Evolutionary conservation across 2,329 filamentous ascomycete genomes (phyloP).

Genomic region (Chaetomium strumarium): DNA sequence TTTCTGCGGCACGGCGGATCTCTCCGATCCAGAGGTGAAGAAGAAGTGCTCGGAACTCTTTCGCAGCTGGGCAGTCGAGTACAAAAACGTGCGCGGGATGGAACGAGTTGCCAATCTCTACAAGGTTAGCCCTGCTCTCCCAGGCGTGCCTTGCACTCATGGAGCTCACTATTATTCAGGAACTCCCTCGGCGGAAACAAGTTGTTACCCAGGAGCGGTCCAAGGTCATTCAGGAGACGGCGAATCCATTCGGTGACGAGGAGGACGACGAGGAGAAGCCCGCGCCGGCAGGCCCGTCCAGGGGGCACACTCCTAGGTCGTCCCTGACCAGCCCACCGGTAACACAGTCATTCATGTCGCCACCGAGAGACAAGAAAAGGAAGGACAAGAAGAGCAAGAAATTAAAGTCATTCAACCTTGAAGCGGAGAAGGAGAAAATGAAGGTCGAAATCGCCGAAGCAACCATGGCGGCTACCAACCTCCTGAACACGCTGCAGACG

Average conservation of each 20-base stretch:
- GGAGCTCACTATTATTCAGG: slow-evolving; percentile 31
- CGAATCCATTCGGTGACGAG: slow-evolving; percentile 63
- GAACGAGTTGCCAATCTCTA: slow-evolving; percentile 76
- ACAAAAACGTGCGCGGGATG: slow-evolving; percentile 74
- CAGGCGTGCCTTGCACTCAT: background rate
- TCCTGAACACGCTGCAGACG: slow-evolving; percentile 78
- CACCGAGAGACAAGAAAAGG: slow-evolving; percentile 45
- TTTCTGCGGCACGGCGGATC: slow-evolving; percentile 75
- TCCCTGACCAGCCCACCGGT: slow-evolving; percentile 22
- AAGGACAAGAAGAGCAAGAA: slow-evolving; percentile 53
- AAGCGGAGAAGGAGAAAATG: slow-evolving; percentile 81
- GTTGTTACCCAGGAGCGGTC: slow-evolving; percentile 71
- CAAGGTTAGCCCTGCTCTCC: slow-evolving; percentile 36
- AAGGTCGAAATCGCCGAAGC: slow-evolving; percentile 83
- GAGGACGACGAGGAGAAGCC: slow-evolving; percentile 47
- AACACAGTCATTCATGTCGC: slow-evolving; percentile 31
- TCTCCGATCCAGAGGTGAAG: slow-evolving; percentile 80
- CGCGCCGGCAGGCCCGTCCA: slow-evolving; percentile 20
- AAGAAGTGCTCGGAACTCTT: slow-evolving; percentile 86
- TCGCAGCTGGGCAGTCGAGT: slow-evolving; percentile 75
- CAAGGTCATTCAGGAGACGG: slow-evolving; percentile 76
- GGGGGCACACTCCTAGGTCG: slow-evolving; percentile 28
- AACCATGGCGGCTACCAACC: slow-evolving; percentile 83
- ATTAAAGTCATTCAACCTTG: slow-evolving; percentile 68
- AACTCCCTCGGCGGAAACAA: slow-evolving; percentile 62